Evolutionary conservation across 2,329 filamentous ascomycete genomes (phyloP).

Genomic region (Epichloe gansuensis): DNA sequence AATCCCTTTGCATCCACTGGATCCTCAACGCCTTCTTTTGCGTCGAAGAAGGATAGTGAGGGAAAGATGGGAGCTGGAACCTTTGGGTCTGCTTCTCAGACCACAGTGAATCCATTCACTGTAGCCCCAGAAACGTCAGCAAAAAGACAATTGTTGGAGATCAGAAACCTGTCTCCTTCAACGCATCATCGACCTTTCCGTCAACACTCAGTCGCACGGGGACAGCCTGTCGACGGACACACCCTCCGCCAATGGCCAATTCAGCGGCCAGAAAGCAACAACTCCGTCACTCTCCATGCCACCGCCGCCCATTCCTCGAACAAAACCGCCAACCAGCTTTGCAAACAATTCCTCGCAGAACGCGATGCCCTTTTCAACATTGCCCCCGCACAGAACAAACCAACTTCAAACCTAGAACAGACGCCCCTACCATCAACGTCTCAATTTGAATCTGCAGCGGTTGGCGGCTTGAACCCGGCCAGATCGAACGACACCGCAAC

Average conservation of each 20-base stretch:
- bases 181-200: not conserved
- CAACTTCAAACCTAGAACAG: not conserved
- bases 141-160: slow-evolving; percentile 10
- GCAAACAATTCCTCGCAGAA: not conserved
- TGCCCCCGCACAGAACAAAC: not conserved
- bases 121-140: slow-evolving; percentile 4
- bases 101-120: slow-evolving; percentile 13
- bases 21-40: not conserved
- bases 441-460: not conserved
- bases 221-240: not conserved
- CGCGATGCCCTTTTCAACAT: not conserved
- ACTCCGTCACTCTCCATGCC: slow-evolving; percentile 4
- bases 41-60: not conserved
- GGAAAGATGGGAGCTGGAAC: not conserved
- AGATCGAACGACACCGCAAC: not conserved
- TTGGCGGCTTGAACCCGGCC: not conserved
- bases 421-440: not conserved
- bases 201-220: not conserved
- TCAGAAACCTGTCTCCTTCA: not conserved
- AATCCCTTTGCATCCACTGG: not conserved
- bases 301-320: slow-evolving; percentile 7
- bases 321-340: not conserved
- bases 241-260: not conserved
- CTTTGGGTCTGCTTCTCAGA: not conserved
- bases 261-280: not conserved